phyloP scores from a whole-genome alignment of 2,329 filamentous ascomycete species.

The Biscogniauxia marginata region DNA sequence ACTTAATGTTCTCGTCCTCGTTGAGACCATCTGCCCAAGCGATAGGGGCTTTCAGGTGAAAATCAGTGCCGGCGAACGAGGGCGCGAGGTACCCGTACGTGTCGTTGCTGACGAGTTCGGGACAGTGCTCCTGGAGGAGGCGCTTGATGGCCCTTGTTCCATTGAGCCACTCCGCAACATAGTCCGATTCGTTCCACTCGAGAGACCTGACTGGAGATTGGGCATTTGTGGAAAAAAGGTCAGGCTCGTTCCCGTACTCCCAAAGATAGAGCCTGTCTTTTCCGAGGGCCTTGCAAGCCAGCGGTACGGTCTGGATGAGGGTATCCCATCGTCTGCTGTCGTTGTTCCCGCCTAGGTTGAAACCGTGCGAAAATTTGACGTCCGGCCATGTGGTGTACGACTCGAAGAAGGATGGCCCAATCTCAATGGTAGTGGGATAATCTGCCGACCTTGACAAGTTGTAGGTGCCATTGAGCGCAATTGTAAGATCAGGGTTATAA shows the following conservation, averaged over 20 bases:
- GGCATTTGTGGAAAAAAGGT: conserved; percentile 53
- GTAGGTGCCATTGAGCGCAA: conserved; percentile 52
- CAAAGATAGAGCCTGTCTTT: conserved; percentile 52
- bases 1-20: conserved; percentile 45
- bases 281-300: conserved; percentile 56
- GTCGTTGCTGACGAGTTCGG: conserved; percentile 41
- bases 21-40: conserved; percentile 56
- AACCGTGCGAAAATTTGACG: conserved; percentile 59
- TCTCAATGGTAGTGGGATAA: conserved; percentile 59
- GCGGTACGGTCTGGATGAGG: conserved; percentile 51
- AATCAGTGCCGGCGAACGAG: conserved; percentile 53
- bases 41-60: conserved; percentile 48
- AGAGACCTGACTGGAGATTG: conserved; percentile 51
- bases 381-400: conserved; percentile 57
- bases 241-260: conserved; percentile 66
- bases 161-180: conserved; percentile 57
- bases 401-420: conserved; percentile 63
- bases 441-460: conserved; percentile 50
- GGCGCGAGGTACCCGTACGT: conserved; percentile 55
- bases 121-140: conserved; percentile 48
- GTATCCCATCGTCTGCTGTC: conserved; percentile 47
- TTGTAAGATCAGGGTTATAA: conserved; percentile 52
- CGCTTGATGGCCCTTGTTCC: conserved; percentile 49
- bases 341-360: conserved; percentile 57
- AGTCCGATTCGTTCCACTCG: conserved; percentile 53